A percentile compares a stretch with the other conserved stretches of the same genome.
Evolutionary conservation across 2,329 filamentous ascomycete genomes (phyloP).

Genomic region (Immersiporthe knoxdaviesiana): DNA sequence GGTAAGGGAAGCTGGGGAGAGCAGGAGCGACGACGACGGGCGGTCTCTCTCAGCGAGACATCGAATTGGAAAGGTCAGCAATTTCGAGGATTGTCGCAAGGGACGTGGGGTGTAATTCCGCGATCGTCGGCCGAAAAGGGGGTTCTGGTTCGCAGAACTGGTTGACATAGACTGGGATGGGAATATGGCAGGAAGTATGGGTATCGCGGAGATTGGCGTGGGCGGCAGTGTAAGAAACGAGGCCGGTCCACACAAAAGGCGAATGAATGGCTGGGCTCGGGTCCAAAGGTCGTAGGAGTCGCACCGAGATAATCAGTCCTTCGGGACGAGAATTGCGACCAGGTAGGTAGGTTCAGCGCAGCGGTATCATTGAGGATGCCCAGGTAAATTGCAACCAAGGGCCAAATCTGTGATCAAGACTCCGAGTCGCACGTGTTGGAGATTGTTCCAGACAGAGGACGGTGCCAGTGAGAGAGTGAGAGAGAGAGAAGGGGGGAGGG

Average conservation of each 20-base stretch:
- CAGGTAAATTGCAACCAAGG: background rate
- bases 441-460: conserved; percentile 6
- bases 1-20: conserved; percentile 9
- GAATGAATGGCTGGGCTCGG: background rate
- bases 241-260: conserved; percentile 16
- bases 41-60: conserved; percentile 20
- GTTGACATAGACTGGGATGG: conserved; percentile 26
- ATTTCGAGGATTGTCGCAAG: conserved; percentile 16
- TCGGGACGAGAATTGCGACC: conserved; percentile 9
- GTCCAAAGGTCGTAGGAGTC: background rate
- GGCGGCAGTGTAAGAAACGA: conserved; percentile 10
- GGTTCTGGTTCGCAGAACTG: conserved; percentile 17
- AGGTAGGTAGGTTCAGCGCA: background rate
- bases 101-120: conserved; percentile 19
- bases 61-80: conserved; percentile 10
- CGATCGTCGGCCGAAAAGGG: conserved; percentile 23
- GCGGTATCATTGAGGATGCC: background rate
- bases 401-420: background rate
- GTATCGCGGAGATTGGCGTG: conserved; percentile 24
- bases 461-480: background rate
- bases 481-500: background rate
- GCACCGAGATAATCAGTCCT: conserved; percentile 9
- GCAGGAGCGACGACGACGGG: conserved; percentile 10
- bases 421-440: conserved; percentile 16
- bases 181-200: conserved; percentile 25